A percentile compares a stretch with the other conserved stretches of the same genome.
Evolutionary conservation across 2,329 filamentous ascomycete species (phyloP).

Genomic region (Fusarium xylarioides): DNA sequence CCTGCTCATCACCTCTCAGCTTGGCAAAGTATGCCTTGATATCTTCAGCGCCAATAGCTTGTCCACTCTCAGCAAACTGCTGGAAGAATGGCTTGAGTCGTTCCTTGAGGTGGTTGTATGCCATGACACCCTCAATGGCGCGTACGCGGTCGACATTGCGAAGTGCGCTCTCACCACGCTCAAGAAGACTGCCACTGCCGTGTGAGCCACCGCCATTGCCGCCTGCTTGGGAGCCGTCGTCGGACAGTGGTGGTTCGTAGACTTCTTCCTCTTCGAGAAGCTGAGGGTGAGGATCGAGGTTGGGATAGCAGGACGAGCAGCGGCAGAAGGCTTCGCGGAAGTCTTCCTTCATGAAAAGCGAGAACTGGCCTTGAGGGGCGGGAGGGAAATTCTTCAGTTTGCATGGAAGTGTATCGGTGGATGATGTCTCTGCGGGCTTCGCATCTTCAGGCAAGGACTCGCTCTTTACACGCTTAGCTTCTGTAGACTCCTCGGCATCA

Average conservation of each 20-base stretch:
- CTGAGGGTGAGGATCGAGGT: conserved; percentile 75
- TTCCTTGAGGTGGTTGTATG: conserved; percentile 95
- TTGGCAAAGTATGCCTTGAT: conserved; percentile 98
- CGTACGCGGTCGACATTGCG: conserved; percentile 91
- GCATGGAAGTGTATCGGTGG: conserved; percentile 53
- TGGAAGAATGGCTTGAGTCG: conserved; percentile 95
- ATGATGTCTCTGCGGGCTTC: conserved; percentile 7
- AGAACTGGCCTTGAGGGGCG: conserved; percentile 69
- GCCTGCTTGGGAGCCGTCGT: conserved; percentile 63
- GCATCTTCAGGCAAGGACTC: conserved; percentile 39
- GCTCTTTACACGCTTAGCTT: conserved; percentile 64
- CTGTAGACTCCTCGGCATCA: conserved; percentile 50
- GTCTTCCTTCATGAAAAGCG: conserved; percentile 80
- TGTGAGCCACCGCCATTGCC: conserved; percentile 59
- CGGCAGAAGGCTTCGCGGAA: conserved; percentile 87
- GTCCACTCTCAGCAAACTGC: conserved; percentile 90
- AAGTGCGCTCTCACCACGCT: conserved; percentile 91
- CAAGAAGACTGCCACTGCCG: conserved; percentile 84
- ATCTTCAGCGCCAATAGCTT: conserved; percentile 90
- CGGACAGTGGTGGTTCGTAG: conserved; percentile 90
- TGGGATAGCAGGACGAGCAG: conserved; percentile 81
- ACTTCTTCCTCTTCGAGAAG: conserved; percentile 93
- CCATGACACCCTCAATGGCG: conserved; percentile 97
- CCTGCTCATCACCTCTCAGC: conserved; percentile 85
- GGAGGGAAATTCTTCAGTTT: conserved; percentile 69